phyloP scores from a whole-genome alignment of 2,329 filamentous ascomycete species.

The Colletotrichum endophyticum region DNA sequence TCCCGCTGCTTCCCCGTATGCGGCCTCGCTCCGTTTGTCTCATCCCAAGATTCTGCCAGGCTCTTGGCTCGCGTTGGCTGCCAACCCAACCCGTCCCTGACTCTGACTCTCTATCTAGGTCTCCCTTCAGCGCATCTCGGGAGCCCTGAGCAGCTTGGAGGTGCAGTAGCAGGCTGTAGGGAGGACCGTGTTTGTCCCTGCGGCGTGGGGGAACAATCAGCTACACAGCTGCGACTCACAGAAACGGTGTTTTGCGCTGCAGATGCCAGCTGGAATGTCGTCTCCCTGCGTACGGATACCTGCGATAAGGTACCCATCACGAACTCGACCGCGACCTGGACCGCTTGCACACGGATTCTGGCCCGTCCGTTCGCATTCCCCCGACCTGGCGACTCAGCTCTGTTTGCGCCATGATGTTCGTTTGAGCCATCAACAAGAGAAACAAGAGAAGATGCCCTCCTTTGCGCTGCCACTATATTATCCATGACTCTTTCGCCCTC shows the following conservation, averaged over 20 bases:
- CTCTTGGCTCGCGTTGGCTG: not conserved
- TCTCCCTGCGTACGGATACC: constrained; percentile 6
- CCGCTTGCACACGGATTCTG: constrained; percentile 5
- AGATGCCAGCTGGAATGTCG: constrained; percentile 3
- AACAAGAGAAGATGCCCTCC: not conserved
- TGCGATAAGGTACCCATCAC: not conserved
- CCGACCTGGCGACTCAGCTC: constrained; percentile 1
- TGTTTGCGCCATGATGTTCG: constrained; percentile 14
- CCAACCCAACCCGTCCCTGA: not conserved
- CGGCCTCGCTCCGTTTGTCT: not conserved
- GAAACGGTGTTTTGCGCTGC: not conserved
- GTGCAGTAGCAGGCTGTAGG: not conserved
- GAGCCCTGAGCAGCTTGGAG: not conserved
- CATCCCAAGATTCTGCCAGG: not conserved
- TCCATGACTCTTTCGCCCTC: constrained; percentile 12
- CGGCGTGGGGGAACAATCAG: constrained; percentile 3
- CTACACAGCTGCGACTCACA: not conserved
- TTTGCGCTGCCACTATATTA: not conserved
- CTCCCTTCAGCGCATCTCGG: not conserved
- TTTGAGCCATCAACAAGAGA: not conserved
- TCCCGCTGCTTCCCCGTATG: constrained; percentile 18
- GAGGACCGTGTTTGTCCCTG: constrained; percentile 5
- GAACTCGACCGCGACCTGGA: constrained; percentile 3
- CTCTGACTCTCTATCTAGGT: not conserved
- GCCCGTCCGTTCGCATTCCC: constrained; percentile 9